phyloP scores from a whole-genome alignment of 768 basidiomycete genomes.

The Kwoniella dejecticola region DNA sequence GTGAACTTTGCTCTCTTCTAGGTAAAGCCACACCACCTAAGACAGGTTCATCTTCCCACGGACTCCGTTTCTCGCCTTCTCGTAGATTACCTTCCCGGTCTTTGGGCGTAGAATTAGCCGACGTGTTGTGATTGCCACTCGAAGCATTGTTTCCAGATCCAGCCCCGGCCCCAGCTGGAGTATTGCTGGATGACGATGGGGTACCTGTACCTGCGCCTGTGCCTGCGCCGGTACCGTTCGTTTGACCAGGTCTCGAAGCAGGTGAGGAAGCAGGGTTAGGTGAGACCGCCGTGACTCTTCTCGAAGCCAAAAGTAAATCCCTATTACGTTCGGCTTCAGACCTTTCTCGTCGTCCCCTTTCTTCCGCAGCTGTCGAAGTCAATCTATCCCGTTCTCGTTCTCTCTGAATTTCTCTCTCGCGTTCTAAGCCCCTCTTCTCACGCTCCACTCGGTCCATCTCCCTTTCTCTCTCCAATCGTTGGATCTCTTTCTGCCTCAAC shows the following conservation, averaged over 20 bases:
- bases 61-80: not conserved
- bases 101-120: constrained; percentile 1
- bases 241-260: not conserved
- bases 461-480: constrained; percentile 39
- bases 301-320: constrained; percentile 41
- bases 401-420: constrained; percentile 22
- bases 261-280: constrained; percentile 27
- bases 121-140: too few relatives aligned
- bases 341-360: constrained; percentile 16
- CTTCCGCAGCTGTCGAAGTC: not conserved
- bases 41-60: constrained; percentile 38
- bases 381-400: constrained; percentile 24
- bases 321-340: constrained; percentile 45
- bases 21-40: constrained; percentile 42
- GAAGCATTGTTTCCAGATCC: not conserved
- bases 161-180: not conserved
- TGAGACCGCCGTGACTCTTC: constrained; percentile 41
- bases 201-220: not conserved
- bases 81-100: constrained; percentile 9
- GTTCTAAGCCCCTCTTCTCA: constrained; percentile 30
- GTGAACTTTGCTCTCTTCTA: constrained; percentile 26
- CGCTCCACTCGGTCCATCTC: constrained; percentile 39
- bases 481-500: constrained; percentile 39
- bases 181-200: not conserved
- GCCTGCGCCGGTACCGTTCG: constrained; percentile 1